Percentiles rank a stretch among this genome's conserved stretches.
Evolutionary conservation across 345 rosid species (phyloP).

Genomic region (Eucalyptus sp.): DNA sequence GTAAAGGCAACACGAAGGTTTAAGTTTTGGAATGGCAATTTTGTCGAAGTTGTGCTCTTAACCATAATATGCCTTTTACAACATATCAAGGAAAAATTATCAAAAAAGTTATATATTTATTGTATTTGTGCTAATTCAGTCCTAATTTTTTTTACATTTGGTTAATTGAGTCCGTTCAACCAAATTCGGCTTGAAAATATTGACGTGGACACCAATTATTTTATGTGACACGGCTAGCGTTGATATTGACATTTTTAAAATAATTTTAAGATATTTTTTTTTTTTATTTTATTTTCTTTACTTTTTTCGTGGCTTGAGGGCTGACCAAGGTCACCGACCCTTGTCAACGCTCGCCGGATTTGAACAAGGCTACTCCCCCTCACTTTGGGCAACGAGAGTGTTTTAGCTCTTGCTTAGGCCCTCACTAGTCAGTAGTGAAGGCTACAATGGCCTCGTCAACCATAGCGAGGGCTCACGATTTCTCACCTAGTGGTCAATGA

Average conservation of each 20-base stretch:
- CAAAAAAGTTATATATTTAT: fast-evolving
- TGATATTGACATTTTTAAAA: fast-evolving
- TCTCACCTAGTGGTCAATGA: no score
- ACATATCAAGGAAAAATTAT: neutral
- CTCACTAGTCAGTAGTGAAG: no score
- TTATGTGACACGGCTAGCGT: fast-evolving
- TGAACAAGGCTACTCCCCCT: no score
- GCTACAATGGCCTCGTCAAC: fast-evolving
- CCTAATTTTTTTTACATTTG: neutral
- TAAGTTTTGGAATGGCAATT: neutral
- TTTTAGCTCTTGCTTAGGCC: no score
- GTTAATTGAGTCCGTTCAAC: fast-evolving
- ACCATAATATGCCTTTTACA: neutral
- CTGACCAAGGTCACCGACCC: fast-evolving
- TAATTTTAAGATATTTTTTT: neutral
- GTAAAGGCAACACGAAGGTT: neutral
- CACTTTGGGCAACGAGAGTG: no score
- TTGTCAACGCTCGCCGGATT: fast-evolving
- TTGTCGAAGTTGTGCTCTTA: neutral
- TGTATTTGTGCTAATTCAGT: fast-evolving
- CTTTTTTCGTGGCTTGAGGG: neutral
- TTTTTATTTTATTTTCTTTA: no score
- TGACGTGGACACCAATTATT: fast-evolving
- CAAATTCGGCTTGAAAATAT: neutral
- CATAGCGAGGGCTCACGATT: no score